phyloP scores from a whole-genome alignment of 352 stramenopile genomes.

The Globisporangium takayamanum region DNA sequence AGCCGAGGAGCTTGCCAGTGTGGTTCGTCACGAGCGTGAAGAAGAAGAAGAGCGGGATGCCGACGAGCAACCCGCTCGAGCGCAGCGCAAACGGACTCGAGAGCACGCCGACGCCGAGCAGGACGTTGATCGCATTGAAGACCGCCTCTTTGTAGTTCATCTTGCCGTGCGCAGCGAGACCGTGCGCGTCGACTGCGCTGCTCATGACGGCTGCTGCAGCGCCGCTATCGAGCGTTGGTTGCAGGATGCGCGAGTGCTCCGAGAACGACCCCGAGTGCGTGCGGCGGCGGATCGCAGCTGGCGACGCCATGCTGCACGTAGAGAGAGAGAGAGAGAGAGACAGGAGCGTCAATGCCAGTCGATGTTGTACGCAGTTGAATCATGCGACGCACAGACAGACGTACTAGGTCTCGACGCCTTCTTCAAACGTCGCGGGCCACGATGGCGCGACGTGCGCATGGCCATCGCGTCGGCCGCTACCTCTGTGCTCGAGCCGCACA shows the following conservation, averaged over 20 bases:
- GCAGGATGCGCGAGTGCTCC: constrained; percentile 35
- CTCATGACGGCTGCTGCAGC: background rate
- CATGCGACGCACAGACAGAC: background rate
- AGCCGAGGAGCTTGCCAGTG: constrained; percentile 77
- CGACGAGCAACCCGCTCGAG: constrained; percentile 67
- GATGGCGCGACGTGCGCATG: constrained; percentile 19
- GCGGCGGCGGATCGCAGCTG: constrained; percentile 25
- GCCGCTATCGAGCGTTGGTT: constrained; percentile 8
- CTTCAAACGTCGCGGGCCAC: constrained; percentile 74
- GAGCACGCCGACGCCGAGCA: constrained; percentile 80
- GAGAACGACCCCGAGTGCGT: constrained; percentile 34
- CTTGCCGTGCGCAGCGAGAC: constrained; percentile 26
- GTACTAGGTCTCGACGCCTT: constrained; percentile 52
- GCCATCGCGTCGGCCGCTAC: constrained; percentile 9
- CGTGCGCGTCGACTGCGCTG: background rate
- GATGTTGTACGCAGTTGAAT: background rate
- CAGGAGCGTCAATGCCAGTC: background rate
- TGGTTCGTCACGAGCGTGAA: constrained; percentile 84
- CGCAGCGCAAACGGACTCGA: constrained; percentile 80
- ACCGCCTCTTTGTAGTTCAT: constrained; percentile 70
- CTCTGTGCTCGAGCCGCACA: constrained; percentile 23
- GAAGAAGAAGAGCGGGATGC: constrained; percentile 71
- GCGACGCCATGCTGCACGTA: constrained; percentile 43
- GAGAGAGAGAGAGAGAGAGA: background rate
- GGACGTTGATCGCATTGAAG: constrained; percentile 84